A percentile compares a stretch with the other conserved stretches of the same genome.
Evolutionary conservation across 768 basidiomycete species (phyloP).

Genomic region (Russula lepida): DNA sequence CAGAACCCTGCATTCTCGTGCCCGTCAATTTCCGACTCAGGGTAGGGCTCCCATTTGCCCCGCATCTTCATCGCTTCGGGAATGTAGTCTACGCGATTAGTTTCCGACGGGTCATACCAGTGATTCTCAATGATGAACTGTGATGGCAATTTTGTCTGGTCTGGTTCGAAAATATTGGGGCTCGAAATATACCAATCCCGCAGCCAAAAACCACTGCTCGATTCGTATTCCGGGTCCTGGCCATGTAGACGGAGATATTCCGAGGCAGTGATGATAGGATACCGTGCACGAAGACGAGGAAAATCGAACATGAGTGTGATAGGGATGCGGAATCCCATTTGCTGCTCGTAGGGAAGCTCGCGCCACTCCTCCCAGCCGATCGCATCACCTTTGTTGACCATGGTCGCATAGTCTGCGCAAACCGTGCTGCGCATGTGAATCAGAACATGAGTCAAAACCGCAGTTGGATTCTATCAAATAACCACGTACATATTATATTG

Average conservation of each 20-base stretch:
- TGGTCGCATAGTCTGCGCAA: too few relatives aligned
- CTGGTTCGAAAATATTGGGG: constrained; percentile 24
- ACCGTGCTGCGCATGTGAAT: constrained; percentile 13
- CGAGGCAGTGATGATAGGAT: too few relatives aligned
- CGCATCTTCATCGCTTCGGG: constrained; percentile 28
- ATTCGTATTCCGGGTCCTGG: constrained; percentile 30
- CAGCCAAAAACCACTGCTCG: constrained; percentile 34
- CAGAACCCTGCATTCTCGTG: constrained; percentile 14
- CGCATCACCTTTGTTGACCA: too few relatives aligned
- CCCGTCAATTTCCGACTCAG: constrained; percentile 13
- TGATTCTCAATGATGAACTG: constrained; percentile 32
- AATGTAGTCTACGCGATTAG: constrained; percentile 33
- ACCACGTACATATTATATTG: constrained; percentile 28
- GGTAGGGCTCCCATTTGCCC: constrained; percentile 26
- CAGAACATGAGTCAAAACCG: background rate
- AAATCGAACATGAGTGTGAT: too few relatives aligned
- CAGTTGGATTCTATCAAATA: constrained; percentile 5
- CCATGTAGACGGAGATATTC: too few relatives aligned
- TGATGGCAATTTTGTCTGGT: constrained; percentile 21
- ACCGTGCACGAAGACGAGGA: too few relatives aligned
- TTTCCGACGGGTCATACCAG: constrained; percentile 33
- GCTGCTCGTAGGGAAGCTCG: too few relatives aligned
- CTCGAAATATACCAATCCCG: constrained; percentile 29
- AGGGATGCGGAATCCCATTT: too few relatives aligned
- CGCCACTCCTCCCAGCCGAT: too few relatives aligned